These are phyloP conservation scores for Tylopilus balloui DNA, from an alignment of 768 basidiomycete species.

Conservation along the genomic window DNA sequence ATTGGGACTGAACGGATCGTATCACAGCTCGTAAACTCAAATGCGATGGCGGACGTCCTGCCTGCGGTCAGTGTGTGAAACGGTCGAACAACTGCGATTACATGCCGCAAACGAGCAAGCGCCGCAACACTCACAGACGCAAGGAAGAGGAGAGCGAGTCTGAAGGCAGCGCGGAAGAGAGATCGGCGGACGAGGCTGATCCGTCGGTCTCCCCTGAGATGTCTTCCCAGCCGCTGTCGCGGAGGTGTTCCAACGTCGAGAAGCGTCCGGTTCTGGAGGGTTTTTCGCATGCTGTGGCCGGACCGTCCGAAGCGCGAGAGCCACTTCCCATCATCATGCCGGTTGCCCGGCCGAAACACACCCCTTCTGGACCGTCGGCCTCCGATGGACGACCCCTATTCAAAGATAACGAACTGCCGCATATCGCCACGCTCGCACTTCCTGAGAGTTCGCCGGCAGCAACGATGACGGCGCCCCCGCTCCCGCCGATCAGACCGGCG, in stretches of 20 bases:
- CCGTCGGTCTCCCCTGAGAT: slow-evolving; percentile 57
- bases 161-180: slow-evolving; percentile 62
- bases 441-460: slow-evolving; percentile 52
- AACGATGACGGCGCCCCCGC: slow-evolving; percentile 58
- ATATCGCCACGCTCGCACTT: slow-evolving; percentile 65
- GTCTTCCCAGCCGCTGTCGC: slow-evolving; percentile 32
- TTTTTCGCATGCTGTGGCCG: slow-evolving; percentile 29
- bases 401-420: slow-evolving; percentile 62
- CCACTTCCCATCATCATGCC: slow-evolving; percentile 37
- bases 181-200: slow-evolving; percentile 46
- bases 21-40: slow-evolving; percentile 76
- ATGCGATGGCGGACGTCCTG: slow-evolving; percentile 82
- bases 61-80: slow-evolving; percentile 78
- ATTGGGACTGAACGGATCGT: slow-evolving; percentile 18
- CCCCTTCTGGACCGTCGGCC: slow-evolving; percentile 17
- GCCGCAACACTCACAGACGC: slow-evolving; percentile 60
- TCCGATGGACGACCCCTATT: slow-evolving; percentile 43
- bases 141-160: slow-evolving; percentile 55
- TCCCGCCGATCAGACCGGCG: slow-evolving; percentile 62
- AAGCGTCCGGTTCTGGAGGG: slow-evolving; percentile 32
- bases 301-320: slow-evolving; percentile 44
- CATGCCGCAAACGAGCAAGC: slow-evolving; percentile 66
- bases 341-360: slow-evolving; percentile 28
- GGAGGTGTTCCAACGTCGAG: slow-evolving; percentile 35
- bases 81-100: slow-evolving; percentile 78